A percentile compares a stretch with the other conserved stretches of the same genome.
Conservation (phyloP, 2,329 filamentous ascomycete genomes). For the Escovopsis sp. region DNA sequence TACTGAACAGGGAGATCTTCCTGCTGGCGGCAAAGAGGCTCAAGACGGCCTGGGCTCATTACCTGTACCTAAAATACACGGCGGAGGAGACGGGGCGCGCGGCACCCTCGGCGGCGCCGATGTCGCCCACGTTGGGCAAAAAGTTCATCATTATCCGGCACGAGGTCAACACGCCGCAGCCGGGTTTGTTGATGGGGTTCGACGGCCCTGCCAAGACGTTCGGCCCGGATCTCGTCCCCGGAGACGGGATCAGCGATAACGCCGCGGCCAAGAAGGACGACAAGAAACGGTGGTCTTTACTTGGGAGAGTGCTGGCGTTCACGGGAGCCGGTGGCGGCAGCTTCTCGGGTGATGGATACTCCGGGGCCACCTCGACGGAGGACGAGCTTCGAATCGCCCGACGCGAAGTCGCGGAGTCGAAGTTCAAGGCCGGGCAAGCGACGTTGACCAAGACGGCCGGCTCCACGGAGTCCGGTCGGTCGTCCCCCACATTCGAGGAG, state of each 20-base stretch:
- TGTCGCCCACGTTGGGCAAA: constrained; percentile 69
- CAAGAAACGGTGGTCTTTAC: constrained; percentile 47
- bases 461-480: constrained; percentile 33
- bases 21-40: constrained; percentile 51
- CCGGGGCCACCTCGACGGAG: constrained; percentile 16
- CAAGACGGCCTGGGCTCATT: constrained; percentile 62
- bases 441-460: constrained; percentile 23
- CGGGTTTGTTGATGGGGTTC: constrained; percentile 33
- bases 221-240: constrained; percentile 9
- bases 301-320: constrained; percentile 45
- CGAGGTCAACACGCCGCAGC: constrained; percentile 38
- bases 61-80: constrained; percentile 55
- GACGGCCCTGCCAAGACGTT: constrained; percentile 26
- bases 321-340: constrained; percentile 8
- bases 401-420: constrained; percentile 32
- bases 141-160: constrained; percentile 80
- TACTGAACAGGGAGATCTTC: constrained; percentile 48
- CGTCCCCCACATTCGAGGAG: constrained; percentile 38
- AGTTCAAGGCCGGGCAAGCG: constrained; percentile 16
- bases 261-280: constrained; percentile 20
- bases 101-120: constrained; percentile 63
- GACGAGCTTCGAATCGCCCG: constrained; percentile 35
- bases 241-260: constrained; percentile 12
- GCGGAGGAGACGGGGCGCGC: constrained; percentile 40
- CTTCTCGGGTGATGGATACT: constrained; percentile 3